phyloP scores from a whole-genome alignment of 1,284 basidiomycete genomes.

The Cryptococcus sp. region DNA sequence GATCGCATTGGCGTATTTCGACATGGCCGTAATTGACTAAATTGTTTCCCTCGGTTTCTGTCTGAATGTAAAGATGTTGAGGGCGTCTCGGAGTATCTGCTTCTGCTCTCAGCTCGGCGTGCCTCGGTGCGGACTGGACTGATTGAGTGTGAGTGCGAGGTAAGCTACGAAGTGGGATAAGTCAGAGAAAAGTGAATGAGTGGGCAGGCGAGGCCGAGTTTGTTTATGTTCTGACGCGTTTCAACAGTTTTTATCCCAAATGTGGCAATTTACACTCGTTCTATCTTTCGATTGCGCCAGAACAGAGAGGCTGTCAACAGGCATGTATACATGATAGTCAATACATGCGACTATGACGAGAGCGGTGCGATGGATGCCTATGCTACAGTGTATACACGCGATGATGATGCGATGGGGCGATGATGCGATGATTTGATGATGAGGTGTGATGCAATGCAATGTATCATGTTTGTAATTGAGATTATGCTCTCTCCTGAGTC shows the following conservation, averaged over 20 bases:
- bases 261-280: neutral
- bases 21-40: neutral
- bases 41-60: too few species aligned
- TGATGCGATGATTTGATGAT: neutral
- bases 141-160: too few species aligned
- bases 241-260: neutral
- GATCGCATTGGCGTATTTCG: neutral
- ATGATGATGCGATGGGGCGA: neutral
- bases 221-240: slow-evolving; percentile 2
- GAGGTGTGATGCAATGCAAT: neutral
- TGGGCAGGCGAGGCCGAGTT: neutral
- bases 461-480: too few species aligned
- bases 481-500: neutral
- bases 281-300: neutral
- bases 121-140: too few species aligned
- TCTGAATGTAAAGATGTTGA: too few species aligned
- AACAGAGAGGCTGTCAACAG: neutral
- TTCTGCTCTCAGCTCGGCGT: too few species aligned
- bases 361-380: neutral
- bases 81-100: too few species aligned
- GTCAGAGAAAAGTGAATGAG: too few species aligned
- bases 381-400: neutral
- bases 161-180: too few species aligned
- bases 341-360: neutral
- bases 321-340: neutral